A percentile compares a stretch with the other conserved stretches of the same genome.
These are phyloP conservation scores for Groenewaldozyma tartarivorans DNA, from an alignment of 805 yeast species.

Conservation along the genomic window DNA sequence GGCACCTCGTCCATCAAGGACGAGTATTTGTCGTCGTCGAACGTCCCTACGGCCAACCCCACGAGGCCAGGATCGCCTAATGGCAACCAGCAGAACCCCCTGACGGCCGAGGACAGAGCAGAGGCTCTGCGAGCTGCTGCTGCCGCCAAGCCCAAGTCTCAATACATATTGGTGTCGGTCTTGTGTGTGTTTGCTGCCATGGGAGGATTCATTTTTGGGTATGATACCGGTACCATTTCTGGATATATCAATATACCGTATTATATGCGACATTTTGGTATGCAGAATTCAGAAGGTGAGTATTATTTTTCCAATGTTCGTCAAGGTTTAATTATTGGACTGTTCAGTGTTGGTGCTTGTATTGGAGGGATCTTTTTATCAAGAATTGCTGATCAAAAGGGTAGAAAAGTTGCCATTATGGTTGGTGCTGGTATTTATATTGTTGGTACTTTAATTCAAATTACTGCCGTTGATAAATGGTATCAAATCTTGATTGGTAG, in stretches of 20 bases:
- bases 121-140: conserved; percentile 3
- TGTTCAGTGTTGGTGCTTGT: conserved; percentile 62
- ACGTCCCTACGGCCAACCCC: neutral
- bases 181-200: conserved; percentile 48
- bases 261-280: conserved; percentile 42
- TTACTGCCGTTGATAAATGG: conserved; percentile 31
- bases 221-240: conserved; percentile 61
- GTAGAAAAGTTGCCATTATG: conserved; percentile 35
- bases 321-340: conserved; percentile 58
- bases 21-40: neutral
- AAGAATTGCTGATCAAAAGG: conserved; percentile 36
- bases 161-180: conserved; percentile 12
- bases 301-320: conserved; percentile 39
- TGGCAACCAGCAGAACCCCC: neutral
- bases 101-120: neutral
- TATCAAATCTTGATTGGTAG: conserved; percentile 55
- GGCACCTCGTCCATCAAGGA: conserved; percentile 1
- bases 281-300: conserved; percentile 26
- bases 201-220: conserved; percentile 60
- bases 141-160: neutral
- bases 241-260: conserved; percentile 54
- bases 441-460: conserved; percentile 44
- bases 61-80: neutral
- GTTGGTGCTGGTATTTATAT: conserved; percentile 40
- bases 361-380: conserved; percentile 56